These are phyloP conservation scores for Syzygium aqueum DNA, from an alignment of 345 rosid species.

Conservation along the genomic window DNA sequence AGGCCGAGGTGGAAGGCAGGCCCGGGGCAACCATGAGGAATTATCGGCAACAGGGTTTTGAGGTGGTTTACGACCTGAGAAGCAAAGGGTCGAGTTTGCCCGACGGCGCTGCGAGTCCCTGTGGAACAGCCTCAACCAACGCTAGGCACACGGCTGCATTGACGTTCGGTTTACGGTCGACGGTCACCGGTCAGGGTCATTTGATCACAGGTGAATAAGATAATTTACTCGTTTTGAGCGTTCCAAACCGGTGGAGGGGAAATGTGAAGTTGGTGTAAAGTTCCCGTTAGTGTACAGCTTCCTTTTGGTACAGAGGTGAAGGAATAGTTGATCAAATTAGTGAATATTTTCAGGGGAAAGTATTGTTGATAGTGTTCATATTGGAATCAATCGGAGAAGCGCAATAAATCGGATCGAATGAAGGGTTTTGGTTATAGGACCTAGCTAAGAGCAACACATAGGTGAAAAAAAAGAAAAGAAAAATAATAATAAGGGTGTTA, in stretches of 20 bases:
- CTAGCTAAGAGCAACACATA: too few species aligned
- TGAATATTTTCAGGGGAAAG: background rate
- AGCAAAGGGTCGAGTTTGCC: slow-evolving; percentile 44
- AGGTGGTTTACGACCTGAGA: slow-evolving; percentile 83
- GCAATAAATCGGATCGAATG: background rate
- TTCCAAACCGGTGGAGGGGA: background rate
- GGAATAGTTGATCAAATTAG: background rate
- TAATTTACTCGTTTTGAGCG: background rate
- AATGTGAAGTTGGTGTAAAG: background rate
- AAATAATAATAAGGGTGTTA: too few species aligned
- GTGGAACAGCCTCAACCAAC: slow-evolving; percentile 59
- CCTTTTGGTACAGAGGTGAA: background rate
- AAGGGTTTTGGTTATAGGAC: too few species aligned
- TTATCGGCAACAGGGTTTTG: slow-evolving; percentile 92
- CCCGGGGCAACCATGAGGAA: slow-evolving; percentile 77
- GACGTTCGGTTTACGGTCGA: background rate
- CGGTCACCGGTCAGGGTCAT: background rate
- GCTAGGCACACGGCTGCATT: slow-evolving; percentile 1
- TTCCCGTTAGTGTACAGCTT: background rate
- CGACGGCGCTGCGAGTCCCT: slow-evolving; percentile 73
- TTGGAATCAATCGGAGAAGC: background rate
- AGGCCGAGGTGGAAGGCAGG: slow-evolving; percentile 59
- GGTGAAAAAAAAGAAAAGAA: too few species aligned
- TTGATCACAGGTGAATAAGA: background rate
- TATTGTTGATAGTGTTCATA: background rate